Base-by-base conservation (phyloP, 148 eudicot species). In the Dysphania ambrosioides region DNA sequence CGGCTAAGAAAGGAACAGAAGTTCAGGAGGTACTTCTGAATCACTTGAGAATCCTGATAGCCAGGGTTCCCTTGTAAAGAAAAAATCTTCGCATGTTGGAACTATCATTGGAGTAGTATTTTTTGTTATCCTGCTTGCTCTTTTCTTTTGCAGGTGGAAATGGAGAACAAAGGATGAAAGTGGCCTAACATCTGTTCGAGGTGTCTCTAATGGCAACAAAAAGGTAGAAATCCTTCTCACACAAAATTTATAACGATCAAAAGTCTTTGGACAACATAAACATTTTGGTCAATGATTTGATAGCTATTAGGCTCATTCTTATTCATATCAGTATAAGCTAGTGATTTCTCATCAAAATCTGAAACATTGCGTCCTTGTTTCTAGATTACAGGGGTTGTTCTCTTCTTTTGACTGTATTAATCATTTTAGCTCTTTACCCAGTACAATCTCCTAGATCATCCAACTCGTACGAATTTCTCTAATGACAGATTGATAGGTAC, bases 51-150 rank as follows among this genome's bases (percentile, higher is more conserved):
- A 79, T 77, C 79, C 97, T 78, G 68, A 79, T 71, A 80, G 44
- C 63, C 80, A 66, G 67, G 63, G 87, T 24, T 83, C 88, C 8
- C 82, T 82, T 75, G 73, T 76, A 61, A 74, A 78, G 63, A 86
- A 81, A 73, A 89, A 83, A 21, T 85, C 93, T 53, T 84, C 88
- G 71, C 38, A 79, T 62, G 79, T 79, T 68, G 97, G 93, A 73
- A 72, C 87, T 77, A 75, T 95, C 75, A 79, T 92, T 31, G 99
- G 97, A 79, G 86, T 92, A 74, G 82, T 82, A 77, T 56, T 89
- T 56, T 69, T 92, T 75, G 86, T 76, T 27, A 41, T 67, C 34
- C 35, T 90, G 66, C 81, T 95, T 63, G 89, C 79, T 59, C 79
- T 88, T 64, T 65, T 89, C 32, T 86, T 87, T 79, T 92, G 92